phyloP scores from a whole-genome alignment of 768 basidiomycete species.

The Lentinula guzmanii region DNA sequence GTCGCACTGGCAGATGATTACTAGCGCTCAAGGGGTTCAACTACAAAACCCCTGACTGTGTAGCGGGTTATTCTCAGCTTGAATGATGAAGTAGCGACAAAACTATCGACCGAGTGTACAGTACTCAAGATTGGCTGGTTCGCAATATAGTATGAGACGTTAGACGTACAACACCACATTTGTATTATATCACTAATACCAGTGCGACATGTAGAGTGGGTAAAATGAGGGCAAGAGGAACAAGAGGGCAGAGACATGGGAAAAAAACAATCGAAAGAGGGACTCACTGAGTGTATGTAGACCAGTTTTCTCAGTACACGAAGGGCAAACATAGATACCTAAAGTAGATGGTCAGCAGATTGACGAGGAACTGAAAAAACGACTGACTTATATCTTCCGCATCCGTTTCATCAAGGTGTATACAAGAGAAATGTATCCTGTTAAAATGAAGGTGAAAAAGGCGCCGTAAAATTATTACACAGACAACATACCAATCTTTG shows the following conservation, averaged over 20 bases:
- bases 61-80: not conserved
- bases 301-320: conserved; percentile 57
- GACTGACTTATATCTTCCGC: conserved; percentile 78
- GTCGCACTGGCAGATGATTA: not conserved
- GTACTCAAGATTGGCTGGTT: not conserved
- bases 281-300: conserved; percentile 75
- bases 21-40: not conserved
- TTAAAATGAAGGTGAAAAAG: conserved; percentile 5
- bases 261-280: conserved; percentile 10
- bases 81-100: not conserved
- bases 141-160: not conserved
- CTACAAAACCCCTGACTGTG: not conserved
- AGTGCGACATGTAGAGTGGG: not conserved
- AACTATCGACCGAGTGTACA: not conserved
- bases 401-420: conserved; percentile 52
- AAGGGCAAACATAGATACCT: conserved; percentile 58
- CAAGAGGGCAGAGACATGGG: conserved; percentile 1
- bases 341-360: conserved; percentile 1
- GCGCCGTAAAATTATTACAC: not conserved
- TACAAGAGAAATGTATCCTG: conserved; percentile 85
- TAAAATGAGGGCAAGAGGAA: not conserved
- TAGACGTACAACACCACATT: not conserved
- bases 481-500: conserved; percentile 56
- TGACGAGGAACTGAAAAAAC: conserved; percentile 1
- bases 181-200: conserved; percentile 1